Evolutionary conservation across 495 filamentous ascomycete species (phyloP).

Genomic region (Lasiosphaeria miniovina): DNA sequence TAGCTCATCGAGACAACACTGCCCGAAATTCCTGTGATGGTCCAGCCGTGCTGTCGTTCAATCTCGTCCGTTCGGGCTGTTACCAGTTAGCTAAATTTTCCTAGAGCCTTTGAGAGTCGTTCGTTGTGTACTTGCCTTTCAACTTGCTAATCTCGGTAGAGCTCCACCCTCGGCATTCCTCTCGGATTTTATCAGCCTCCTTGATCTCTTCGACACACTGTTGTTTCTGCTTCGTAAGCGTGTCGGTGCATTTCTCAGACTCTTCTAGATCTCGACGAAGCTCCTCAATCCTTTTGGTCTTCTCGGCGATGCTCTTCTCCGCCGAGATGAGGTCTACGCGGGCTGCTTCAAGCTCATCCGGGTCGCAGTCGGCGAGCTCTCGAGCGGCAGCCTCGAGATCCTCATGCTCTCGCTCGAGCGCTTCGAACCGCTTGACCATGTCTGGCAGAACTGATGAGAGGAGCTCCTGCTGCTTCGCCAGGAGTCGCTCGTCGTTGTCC

Average conservation of each 20-base stretch:
- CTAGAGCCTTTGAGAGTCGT: not conserved
- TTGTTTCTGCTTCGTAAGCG: slow-evolving; percentile 61
- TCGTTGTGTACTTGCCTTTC: slow-evolving; percentile 54
- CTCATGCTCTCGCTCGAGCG: slow-evolving; percentile 58
- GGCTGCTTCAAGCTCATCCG: slow-evolving; percentile 67
- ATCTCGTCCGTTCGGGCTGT: slow-evolving; percentile 65
- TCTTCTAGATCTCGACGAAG: slow-evolving; percentile 61
- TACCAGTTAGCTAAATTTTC: slow-evolving; percentile 8
- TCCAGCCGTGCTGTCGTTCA: slow-evolving; percentile 76
- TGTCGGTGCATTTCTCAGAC: slow-evolving; percentile 59
- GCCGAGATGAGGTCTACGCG: slow-evolving; percentile 60
- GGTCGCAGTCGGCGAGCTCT: slow-evolving; percentile 76
- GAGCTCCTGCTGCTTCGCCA: slow-evolving; percentile 64
- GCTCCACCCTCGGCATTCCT: slow-evolving; percentile 88
- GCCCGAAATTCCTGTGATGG: slow-evolving; percentile 59
- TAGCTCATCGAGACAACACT: slow-evolving; percentile 75
- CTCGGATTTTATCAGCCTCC: slow-evolving; percentile 77
- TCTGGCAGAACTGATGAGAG: slow-evolving; percentile 63
- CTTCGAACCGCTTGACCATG: slow-evolving; percentile 55
- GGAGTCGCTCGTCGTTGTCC: slow-evolving; percentile 65
- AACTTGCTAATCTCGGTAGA: slow-evolving; percentile 69
- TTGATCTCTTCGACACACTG: slow-evolving; percentile 69
- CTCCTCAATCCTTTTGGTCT: slow-evolving; percentile 60
- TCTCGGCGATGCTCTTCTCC: slow-evolving; percentile 66
- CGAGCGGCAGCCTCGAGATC: slow-evolving; percentile 66